Conservation (phyloP, 768 basidiomycete genomes). For the Termitomyces sp. region DNA sequence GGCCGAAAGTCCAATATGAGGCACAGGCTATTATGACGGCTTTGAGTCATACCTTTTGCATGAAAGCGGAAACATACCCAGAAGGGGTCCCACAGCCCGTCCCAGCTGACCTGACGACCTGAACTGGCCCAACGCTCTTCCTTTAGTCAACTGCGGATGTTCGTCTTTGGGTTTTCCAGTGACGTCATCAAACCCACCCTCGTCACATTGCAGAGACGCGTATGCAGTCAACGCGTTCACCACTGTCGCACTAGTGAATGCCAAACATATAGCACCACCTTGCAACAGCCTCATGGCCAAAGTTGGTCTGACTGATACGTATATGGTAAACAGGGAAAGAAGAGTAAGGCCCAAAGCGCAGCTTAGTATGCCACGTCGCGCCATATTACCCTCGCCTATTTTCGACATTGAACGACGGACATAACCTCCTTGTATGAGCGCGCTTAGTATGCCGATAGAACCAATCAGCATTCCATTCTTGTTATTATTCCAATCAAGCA, state of each 20-base stretch:
- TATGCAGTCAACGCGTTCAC: conserved; percentile 90
- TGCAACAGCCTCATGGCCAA: conserved; percentile 51
- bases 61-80: conserved; percentile 46
- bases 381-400: conserved; percentile 78
- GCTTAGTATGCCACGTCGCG: conserved; percentile 68
- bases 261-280: conserved; percentile 76
- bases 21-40: conserved; percentile 56
- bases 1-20: conserved; percentile 86
- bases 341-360: conserved; percentile 68
- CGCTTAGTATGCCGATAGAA: conserved; percentile 87
- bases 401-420: conserved; percentile 76
- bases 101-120: conserved; percentile 94
- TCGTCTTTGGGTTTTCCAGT: conserved; percentile 49
- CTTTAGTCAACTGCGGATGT: conserved; percentile 73
- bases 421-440: conserved; percentile 90
- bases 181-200: conserved; percentile 45
- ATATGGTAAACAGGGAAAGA: conserved; percentile 65
- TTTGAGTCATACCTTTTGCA: conserved; percentile 15
- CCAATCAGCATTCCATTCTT: conserved; percentile 84
- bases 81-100: conserved; percentile 83
- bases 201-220: conserved; percentile 89
- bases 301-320: conserved; percentile 33
- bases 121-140: conserved; percentile 78
- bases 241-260: conserved; percentile 93
- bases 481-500: conserved; percentile 84